These are phyloP conservation scores for Hymenoscyphus occultus DNA, from an alignment of 2,329 filamentous ascomycete species.

Conservation along the genomic window DNA sequence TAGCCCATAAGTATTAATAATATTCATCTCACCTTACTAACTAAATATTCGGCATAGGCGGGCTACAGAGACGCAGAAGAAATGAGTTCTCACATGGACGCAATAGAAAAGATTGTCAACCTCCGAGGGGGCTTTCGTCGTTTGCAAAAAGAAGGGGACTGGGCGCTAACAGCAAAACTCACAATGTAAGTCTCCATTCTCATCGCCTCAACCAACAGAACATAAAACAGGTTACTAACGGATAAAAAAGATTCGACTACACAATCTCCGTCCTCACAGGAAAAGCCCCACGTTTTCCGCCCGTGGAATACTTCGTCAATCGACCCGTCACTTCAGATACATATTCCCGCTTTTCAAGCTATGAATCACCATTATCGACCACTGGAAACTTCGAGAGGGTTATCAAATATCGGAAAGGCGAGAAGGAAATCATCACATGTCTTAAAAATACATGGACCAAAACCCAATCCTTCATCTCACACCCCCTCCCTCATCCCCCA, in stretches of 20 bases:
- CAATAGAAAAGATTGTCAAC: conserved; percentile 19
- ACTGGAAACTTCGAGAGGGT: background rate
- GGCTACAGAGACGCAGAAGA: conserved; percentile 18
- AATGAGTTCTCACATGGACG: conserved; percentile 22
- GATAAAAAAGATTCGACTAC: conserved; percentile 16
- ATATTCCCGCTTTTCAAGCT: background rate
- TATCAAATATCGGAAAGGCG: background rate
- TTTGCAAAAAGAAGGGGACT: conserved; percentile 13
- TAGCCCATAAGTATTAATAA: background rate
- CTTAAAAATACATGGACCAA: background rate
- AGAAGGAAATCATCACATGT: background rate
- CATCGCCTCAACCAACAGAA: background rate
- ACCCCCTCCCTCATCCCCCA: background rate
- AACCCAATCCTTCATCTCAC: background rate
- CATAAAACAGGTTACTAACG: background rate
- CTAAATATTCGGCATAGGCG: conserved; percentile 9
- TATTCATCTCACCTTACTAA: background rate
- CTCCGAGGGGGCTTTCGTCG: conserved; percentile 16
- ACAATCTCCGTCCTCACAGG: conserved; percentile 22
- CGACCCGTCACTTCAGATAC: conserved; percentile 7
- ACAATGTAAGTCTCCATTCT: conserved; percentile 11
- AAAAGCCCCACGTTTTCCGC: conserved; percentile 17
- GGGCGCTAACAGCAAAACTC: conserved; percentile 18
- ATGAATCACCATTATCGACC: background rate
- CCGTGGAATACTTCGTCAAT: conserved; percentile 12